phyloP scores from a whole-genome alignment of 2,329 filamentous ascomycete genomes.

The Aspergillus jensenii region DNA sequence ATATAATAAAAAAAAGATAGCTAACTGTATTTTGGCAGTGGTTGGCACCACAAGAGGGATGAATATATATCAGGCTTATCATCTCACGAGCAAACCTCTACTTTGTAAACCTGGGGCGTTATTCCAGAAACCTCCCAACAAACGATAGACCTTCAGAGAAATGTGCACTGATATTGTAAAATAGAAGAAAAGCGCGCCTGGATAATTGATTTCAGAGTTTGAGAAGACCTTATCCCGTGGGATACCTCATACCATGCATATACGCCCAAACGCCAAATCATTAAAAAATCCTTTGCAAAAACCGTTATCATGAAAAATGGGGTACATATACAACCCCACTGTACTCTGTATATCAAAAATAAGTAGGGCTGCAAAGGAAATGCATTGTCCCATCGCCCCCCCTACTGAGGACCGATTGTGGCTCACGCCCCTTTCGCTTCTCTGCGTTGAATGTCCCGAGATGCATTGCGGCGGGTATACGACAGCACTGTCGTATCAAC shows the following conservation, averaged over 20 bases:
- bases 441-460: not conserved
- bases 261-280: constrained; percentile 1
- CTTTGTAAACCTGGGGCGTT: not conserved
- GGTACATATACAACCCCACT: not conserved
- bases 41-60: too few species aligned
- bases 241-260: not conserved
- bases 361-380: not conserved
- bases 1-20: too few species aligned
- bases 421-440: not conserved
- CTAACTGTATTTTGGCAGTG: too few species aligned
- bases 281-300: not conserved
- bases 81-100: too few species aligned
- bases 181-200: not conserved
- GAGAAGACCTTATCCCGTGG: not conserved
- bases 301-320: not conserved
- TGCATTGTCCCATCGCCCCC: not conserved
- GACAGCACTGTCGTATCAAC: not conserved
- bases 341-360: not conserved
- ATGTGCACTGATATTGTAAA: not conserved
- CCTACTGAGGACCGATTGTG: not conserved
- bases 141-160: not conserved
- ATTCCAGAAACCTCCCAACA: not conserved
- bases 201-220: not conserved
- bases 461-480: not conserved
- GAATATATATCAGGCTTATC: too few species aligned